phyloP scores from a whole-genome alignment of 1,139 yeast genomes.

The Hanseniaspora uvarum region DNA sequence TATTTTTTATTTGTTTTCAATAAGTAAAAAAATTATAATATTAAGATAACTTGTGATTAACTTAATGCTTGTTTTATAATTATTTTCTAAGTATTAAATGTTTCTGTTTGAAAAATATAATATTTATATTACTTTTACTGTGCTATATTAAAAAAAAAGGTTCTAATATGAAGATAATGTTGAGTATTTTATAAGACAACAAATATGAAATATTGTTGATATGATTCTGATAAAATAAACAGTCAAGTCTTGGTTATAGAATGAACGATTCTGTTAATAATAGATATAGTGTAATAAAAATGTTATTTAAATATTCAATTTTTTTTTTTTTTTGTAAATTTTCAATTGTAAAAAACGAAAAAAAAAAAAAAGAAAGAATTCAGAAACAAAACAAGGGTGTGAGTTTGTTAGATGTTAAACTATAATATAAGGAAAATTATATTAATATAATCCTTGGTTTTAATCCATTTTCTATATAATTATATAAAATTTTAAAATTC shows the following conservation, averaged over 20 bases:
- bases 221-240: too few relatives aligned
- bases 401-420: not conserved
- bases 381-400: not conserved
- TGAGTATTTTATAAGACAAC: not conserved
- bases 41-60: not conserved
- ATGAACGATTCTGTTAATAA: not conserved
- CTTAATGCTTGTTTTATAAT: not conserved
- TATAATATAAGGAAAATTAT: slow-evolving; percentile 2
- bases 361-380: not conserved
- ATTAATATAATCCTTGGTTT: slow-evolving; percentile 6
- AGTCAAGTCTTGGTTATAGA: not conserved
- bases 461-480: not conserved
- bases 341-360: not conserved
- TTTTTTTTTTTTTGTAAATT: too few relatives aligned
- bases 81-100: not conserved
- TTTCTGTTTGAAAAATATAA: not conserved
- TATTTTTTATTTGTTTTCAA: not conserved
- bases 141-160: not conserved
- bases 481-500: not conserved
- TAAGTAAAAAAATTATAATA: not conserved
- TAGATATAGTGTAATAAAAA: not conserved
- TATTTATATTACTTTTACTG: not conserved
- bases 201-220: not conserved
- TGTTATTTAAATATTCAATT: too few relatives aligned
- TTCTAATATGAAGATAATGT: not conserved